Conservation (phyloP, 495 filamentous ascomycete species). For the Collariella sp. region DNA sequence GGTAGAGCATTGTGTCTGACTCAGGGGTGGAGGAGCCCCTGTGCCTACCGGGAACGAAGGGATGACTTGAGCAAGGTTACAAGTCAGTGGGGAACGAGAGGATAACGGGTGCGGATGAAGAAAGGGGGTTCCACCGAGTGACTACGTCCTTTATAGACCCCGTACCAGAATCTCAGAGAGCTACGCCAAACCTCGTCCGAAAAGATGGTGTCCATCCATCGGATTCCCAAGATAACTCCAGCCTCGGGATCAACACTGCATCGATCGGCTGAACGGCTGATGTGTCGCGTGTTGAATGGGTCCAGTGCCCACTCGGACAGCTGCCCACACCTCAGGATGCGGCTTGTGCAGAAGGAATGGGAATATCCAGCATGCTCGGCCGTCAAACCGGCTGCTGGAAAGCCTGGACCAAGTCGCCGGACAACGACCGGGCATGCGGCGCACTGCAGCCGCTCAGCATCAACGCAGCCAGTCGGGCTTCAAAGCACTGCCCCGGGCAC, state of each 20-base stretch:
- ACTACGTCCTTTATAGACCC: not conserved
- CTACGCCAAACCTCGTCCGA: not conserved
- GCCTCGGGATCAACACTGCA: not conserved
- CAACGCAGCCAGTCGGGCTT: not conserved
- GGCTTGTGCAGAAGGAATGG: not conserved
- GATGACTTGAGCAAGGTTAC: not conserved
- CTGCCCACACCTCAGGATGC: not conserved
- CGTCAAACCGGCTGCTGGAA: not conserved
- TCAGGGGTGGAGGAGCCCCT: not conserved
- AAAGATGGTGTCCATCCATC: not conserved
- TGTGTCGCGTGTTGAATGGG: not conserved
- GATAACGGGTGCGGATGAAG: too few species aligned
- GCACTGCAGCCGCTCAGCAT: not conserved
- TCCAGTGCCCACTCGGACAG: not conserved
- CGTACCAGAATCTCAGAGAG: not conserved
- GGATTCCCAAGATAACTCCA: not conserved
- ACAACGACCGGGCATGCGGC: not conserved
- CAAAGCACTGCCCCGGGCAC: not conserved
- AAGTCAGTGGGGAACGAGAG: not conserved
- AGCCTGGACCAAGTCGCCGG: not conserved
- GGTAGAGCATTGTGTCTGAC: constrained; percentile 2
- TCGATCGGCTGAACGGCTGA: not conserved
- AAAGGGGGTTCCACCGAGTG: not conserved
- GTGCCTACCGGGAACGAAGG: not conserved
- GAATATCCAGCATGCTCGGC: not conserved